Evolutionary conservation across 371 early-diverging fungal species (phyloP).

Genomic region (Ordospora pajunii): DNA sequence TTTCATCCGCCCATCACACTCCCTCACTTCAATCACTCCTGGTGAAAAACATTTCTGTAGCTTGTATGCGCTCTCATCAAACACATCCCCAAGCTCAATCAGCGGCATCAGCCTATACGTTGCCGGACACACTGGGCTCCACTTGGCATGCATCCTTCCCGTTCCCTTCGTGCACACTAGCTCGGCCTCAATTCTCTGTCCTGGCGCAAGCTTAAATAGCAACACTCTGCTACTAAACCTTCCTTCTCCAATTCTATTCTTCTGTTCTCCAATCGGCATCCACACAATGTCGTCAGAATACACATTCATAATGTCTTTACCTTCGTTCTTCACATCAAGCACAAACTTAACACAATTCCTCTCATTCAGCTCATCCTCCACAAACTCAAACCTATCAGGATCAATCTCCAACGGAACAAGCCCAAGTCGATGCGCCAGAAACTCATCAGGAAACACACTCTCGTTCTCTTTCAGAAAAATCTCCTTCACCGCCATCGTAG

Average conservation of each 20-base stretch:
- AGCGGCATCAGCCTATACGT: conserved; percentile 83
- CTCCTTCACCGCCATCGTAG: conserved; percentile 95
- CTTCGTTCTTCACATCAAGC: conserved; percentile 62
- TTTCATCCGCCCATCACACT: conserved; percentile 63
- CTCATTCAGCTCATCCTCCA: conserved; percentile 70
- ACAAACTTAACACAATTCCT: conserved; percentile 71
- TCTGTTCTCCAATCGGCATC: conserved; percentile 77
- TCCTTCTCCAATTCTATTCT: conserved; percentile 64
- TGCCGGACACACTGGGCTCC: conserved; percentile 82
- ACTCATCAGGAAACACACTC: conserved; percentile 91
- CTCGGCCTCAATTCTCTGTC: conserved; percentile 78
- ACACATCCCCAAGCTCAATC: conserved; percentile 70
- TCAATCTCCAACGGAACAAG: conserved; percentile 80
- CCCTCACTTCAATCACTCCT: conserved; percentile 75
- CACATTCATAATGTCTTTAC: conserved; percentile 62
- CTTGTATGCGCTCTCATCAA: conserved; percentile 72
- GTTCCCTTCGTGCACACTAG: conserved; percentile 79
- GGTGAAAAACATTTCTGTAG: conserved; percentile 77
- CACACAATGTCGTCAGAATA: conserved; percentile 71
- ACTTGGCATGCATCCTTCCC: conserved; percentile 93
- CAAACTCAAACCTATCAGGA: conserved; percentile 67
- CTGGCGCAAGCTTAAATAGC: conserved; percentile 83
- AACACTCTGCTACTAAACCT: conserved; percentile 78
- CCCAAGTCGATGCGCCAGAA: conserved; percentile 90
- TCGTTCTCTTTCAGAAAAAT: conserved; percentile 86